Evolutionary conservation across 306 rosid species (phyloP).

Genomic region (Sechiopsis laciniata): DNA sequence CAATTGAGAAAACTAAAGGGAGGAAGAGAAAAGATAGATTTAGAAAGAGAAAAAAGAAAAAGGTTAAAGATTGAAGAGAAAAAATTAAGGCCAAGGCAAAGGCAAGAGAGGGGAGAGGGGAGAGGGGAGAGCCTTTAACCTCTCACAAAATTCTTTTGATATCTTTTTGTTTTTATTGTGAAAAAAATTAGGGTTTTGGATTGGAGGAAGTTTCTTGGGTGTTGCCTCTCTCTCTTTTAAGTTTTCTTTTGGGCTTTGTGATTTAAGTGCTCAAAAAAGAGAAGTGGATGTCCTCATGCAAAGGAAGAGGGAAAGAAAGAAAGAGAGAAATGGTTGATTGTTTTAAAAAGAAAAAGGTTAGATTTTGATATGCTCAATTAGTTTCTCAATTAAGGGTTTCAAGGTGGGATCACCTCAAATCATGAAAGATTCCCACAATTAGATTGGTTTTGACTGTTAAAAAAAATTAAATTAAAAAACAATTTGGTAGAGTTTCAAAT

Average conservation of each 20-base stretch:
- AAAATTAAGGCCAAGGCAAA: background rate
- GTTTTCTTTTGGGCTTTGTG: constrained; percentile 30
- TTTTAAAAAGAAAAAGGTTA: background rate
- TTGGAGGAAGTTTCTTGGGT: constrained; percentile 21
- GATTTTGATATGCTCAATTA: background rate
- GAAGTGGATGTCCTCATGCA: constrained; percentile 22
- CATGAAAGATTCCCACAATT: background rate
- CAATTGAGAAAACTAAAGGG: no score
- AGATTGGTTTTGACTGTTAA: no score
- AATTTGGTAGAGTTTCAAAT: background rate
- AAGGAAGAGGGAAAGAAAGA: background rate
- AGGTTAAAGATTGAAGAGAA: background rate
- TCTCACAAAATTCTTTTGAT: background rate
- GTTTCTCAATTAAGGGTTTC: constrained; percentile 9
- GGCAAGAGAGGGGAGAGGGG: background rate
- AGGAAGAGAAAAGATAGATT: background rate
- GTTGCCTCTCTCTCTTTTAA: constrained; percentile 13
- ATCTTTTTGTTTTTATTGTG: constrained; percentile 21
- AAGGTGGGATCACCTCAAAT: constrained; percentile 9
- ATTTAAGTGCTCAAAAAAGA: constrained; percentile 16
- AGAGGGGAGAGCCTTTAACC: constrained; percentile 3
- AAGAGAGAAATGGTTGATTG: background rate
- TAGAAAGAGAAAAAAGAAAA: background rate
- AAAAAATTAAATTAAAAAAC: no score
- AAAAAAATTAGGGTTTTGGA: no score